Evolutionary conservation across 2,329 filamentous ascomycete genomes (phyloP).

Genomic region (Ophiognomonia clavigignenti-juglandacearum): DNA sequence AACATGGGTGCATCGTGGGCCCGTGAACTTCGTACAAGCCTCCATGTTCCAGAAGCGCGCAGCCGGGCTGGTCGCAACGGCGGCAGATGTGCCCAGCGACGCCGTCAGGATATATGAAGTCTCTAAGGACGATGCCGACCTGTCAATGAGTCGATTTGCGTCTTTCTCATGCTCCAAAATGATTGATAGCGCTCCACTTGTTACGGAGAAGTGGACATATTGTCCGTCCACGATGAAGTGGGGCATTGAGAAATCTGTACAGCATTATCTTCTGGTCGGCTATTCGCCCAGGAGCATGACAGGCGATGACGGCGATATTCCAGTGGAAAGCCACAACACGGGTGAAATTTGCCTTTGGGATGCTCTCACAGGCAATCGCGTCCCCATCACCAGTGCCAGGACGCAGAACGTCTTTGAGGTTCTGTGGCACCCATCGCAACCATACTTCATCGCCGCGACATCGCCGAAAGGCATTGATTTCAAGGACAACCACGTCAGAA

Average conservation of each 20-base stretch:
- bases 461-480: slow-evolving; percentile 44
- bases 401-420: slow-evolving; percentile 62
- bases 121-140: slow-evolving; percentile 22
- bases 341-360: slow-evolving; percentile 61
- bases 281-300: slow-evolving; percentile 55
- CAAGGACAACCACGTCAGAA: slow-evolving; percentile 38
- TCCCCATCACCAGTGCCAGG: slow-evolving; percentile 45
- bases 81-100: slow-evolving; percentile 47
- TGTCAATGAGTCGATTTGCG: slow-evolving; percentile 31
- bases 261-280: slow-evolving; percentile 53
- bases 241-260: slow-evolving; percentile 41
- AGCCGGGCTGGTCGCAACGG: slow-evolving; percentile 50
- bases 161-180: slow-evolving; percentile 37
- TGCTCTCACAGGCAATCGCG: slow-evolving; percentile 34
- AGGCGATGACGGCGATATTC: slow-evolving; percentile 52
- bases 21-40: slow-evolving; percentile 58
- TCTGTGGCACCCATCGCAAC: slow-evolving; percentile 53
- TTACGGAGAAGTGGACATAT: slow-evolving; percentile 53
- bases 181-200: slow-evolving; percentile 24
- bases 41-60: slow-evolving; percentile 37
- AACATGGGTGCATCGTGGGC: slow-evolving; percentile 53
- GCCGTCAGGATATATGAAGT: slow-evolving; percentile 56
- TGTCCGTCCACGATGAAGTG: slow-evolving; percentile 60
- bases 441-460: slow-evolving; percentile 53
- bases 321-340: slow-evolving; percentile 50